phyloP scores from a whole-genome alignment of 2,329 filamentous ascomycete genomes.

The Fusarium piperis region DNA sequence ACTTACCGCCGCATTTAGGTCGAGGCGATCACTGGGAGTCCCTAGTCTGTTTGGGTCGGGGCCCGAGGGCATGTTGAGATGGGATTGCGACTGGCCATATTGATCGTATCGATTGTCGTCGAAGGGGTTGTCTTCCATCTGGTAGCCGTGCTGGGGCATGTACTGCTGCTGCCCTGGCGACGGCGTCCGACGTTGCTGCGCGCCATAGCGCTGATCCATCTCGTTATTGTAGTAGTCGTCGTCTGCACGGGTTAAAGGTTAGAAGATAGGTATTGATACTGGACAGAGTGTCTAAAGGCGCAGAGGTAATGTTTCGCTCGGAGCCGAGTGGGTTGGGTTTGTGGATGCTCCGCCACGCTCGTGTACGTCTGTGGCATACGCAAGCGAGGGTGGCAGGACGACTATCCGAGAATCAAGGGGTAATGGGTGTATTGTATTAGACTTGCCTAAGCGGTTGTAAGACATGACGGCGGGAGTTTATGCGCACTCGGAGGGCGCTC shows the following conservation, averaged over 20 bases:
- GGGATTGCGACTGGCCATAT: slow-evolving; percentile 35
- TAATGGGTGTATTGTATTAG: slow-evolving; percentile 9
- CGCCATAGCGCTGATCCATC: slow-evolving; percentile 58
- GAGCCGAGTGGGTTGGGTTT: slow-evolving; percentile 8
- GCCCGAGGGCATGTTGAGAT: slow-evolving; percentile 44
- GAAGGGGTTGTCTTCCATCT: slow-evolving; percentile 76
- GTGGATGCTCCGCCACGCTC: slow-evolving; percentile 24
- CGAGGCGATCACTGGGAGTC: slow-evolving; percentile 78
- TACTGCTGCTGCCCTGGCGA: slow-evolving; percentile 71
- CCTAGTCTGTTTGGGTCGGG: slow-evolving; percentile 51
- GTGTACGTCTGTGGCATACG: slow-evolving; percentile 24
- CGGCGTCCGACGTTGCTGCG: slow-evolving; percentile 67
- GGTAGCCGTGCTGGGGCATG: slow-evolving; percentile 78
- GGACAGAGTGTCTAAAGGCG: slow-evolving; percentile 2
- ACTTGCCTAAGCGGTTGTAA: slow-evolving; percentile 79
- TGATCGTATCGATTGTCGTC: slow-evolving; percentile 78
- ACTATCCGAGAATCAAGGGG: slow-evolving; percentile 28
- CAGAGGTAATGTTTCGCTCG: slow-evolving; percentile 7
- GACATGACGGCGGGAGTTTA: slow-evolving; percentile 62
- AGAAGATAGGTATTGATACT: slow-evolving; percentile 22
- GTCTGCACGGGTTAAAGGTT: slow-evolving; percentile 51
- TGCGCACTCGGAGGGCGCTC: slow-evolving; percentile 38
- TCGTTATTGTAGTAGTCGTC: slow-evolving; percentile 69
- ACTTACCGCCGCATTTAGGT: slow-evolving; percentile 85
- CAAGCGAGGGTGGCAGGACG: slow-evolving; percentile 33